A percentile compares a stretch with the other conserved stretches of the same genome.
phyloP scores from a whole-genome alignment of 768 basidiomycete species.

The Termitomyces titanicus region DNA sequence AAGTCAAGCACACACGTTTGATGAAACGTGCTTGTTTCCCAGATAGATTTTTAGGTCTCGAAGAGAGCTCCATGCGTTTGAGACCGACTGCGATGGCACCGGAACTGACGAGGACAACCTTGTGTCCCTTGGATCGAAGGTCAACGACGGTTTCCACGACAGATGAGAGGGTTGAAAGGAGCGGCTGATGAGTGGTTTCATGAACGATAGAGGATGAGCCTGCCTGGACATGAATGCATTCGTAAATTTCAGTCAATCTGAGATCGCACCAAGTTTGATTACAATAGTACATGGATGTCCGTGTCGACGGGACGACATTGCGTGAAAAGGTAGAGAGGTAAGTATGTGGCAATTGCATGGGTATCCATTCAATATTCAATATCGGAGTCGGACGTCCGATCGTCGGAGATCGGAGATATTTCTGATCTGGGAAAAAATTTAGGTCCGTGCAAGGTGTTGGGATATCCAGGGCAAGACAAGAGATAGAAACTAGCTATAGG shows the following conservation, averaged over 20 bases:
- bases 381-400: not conserved
- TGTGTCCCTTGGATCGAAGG: slow-evolving; percentile 79
- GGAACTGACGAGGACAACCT: slow-evolving; percentile 92
- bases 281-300: slow-evolving; percentile 63
- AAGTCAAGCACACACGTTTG: not conserved
- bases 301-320: slow-evolving; percentile 21
- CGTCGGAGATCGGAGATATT: not conserved
- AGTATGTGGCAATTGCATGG: not conserved
- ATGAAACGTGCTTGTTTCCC: slow-evolving; percentile 77
- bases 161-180: slow-evolving; percentile 86
- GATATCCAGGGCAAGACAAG: too few species aligned
- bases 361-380: not conserved
- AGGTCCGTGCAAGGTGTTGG: too few species aligned
- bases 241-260: not conserved
- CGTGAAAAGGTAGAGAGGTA: not conserved
- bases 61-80: slow-evolving; percentile 83
- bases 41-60: slow-evolving; percentile 76
- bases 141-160: slow-evolving; percentile 88
- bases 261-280: slow-evolving; percentile 71
- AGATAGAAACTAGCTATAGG: too few species aligned
- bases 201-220: slow-evolving; percentile 97
- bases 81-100: slow-evolving; percentile 98
- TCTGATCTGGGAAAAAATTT: not conserved
- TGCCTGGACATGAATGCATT: slow-evolving; percentile 32
- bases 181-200: slow-evolving; percentile 87